Conservation (phyloP, 331 rosid genomes). For the Malus hybrid region DNA sequence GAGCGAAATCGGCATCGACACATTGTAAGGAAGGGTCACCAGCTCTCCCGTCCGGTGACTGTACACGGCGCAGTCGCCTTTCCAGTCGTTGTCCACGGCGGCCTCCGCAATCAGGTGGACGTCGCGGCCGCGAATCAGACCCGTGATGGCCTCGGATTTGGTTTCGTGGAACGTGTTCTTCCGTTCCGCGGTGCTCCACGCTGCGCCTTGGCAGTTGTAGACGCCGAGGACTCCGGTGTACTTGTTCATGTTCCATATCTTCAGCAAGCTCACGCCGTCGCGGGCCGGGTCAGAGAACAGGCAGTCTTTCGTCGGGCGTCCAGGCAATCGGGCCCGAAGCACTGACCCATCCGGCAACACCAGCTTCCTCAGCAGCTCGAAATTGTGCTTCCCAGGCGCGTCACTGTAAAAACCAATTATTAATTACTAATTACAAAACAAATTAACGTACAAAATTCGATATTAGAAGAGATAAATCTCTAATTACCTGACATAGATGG, state of each 20-base stretch:
- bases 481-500: conserved; percentile 60
- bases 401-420: conserved; percentile 35
- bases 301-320: conserved; percentile 82
- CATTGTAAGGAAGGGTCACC: conserved; percentile 48
- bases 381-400: conserved; percentile 78
- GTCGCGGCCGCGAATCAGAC: conserved; percentile 50
- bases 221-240: conserved; percentile 69
- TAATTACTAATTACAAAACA: background rate
- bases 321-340: conserved; percentile 69
- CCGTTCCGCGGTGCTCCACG: conserved; percentile 57
- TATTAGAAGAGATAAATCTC: background rate
- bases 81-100: conserved; percentile 36
- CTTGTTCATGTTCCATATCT: conserved; percentile 95
- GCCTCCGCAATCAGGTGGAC: conserved; percentile 56
- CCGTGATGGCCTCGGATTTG: conserved; percentile 38
- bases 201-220: conserved; percentile 93
- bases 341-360: conserved; percentile 75
- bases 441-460: background rate
- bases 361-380: conserved; percentile 59
- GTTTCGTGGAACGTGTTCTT: conserved; percentile 58
- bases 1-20: conserved; percentile 54
- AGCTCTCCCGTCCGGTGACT: conserved; percentile 31
- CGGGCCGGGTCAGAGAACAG: conserved; percentile 80
- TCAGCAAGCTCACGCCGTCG: conserved; percentile 68
- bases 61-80: conserved; percentile 61